These are phyloP conservation scores for Aspergillus kassunensis DNA, from an alignment of 495 filamentous ascomycete species.

Conservation along the genomic window DNA sequence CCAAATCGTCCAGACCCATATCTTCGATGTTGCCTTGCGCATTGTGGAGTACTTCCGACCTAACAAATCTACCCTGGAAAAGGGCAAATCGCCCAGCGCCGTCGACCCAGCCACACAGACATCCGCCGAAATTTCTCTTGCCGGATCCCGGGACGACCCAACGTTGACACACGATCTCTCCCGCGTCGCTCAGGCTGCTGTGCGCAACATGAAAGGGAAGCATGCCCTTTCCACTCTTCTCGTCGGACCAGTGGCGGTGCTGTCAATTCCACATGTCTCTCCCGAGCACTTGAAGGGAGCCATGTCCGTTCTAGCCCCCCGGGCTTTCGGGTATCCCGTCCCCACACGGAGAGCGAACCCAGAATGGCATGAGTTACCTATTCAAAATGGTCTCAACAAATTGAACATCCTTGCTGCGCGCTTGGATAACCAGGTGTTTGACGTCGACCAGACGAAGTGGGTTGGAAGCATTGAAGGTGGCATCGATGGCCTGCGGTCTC, in stretches of 20 bases:
- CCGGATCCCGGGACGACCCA: conserved; percentile 41
- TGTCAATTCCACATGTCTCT: conserved; percentile 79
- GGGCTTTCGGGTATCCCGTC: conserved; percentile 64
- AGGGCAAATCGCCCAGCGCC: background rate
- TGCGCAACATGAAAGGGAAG: conserved; percentile 47
- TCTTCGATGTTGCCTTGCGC: conserved; percentile 78
- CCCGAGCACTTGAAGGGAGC: conserved; percentile 77
- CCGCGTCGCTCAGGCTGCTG: conserved; percentile 57
- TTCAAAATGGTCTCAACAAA: conserved; percentile 81
- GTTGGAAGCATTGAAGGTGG: conserved; percentile 81
- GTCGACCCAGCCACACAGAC: conserved; percentile 31
- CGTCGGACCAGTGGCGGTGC: conserved; percentile 69
- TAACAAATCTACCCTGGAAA: conserved; percentile 23
- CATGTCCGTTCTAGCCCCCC: conserved; percentile 69
- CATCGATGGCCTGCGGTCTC: conserved; percentile 72
- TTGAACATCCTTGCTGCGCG: conserved; percentile 80
- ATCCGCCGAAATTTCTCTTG: conserved; percentile 31
- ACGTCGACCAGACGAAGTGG: conserved; percentile 74
- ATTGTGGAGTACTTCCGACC: conserved; percentile 85
- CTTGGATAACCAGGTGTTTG: conserved; percentile 77
- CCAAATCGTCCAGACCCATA: conserved; percentile 79
- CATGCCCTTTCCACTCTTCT: conserved; percentile 74
- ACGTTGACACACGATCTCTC: conserved; percentile 72
- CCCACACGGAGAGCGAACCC: conserved; percentile 72
- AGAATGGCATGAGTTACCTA: conserved; percentile 69